phyloP scores from a whole-genome alignment of 768 basidiomycete species.

The Mycena polygramma region DNA sequence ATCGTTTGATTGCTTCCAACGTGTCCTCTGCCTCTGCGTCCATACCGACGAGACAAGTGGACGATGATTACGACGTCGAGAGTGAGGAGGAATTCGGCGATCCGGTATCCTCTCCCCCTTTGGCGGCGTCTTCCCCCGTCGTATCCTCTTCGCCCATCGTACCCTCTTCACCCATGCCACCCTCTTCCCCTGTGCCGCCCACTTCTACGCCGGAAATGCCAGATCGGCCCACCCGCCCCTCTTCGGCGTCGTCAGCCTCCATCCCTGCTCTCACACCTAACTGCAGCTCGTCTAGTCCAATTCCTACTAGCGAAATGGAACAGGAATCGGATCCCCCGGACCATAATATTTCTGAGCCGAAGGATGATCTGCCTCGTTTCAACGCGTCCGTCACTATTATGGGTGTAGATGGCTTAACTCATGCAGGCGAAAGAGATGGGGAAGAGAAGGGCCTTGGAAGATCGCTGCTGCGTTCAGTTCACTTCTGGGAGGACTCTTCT shows the following conservation, averaged over 20 bases:
- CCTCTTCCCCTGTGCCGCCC: slow-evolving; percentile 42
- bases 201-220: slow-evolving; percentile 40
- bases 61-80: slow-evolving; percentile 25
- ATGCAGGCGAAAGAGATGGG: slow-evolving; percentile 28
- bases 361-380: slow-evolving; percentile 26
- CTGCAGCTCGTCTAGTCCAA: slow-evolving; percentile 75
- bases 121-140: slow-evolving; percentile 41
- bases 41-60: neutral
- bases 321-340: slow-evolving; percentile 13
- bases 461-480: slow-evolving; percentile 56
- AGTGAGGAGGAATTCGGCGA: slow-evolving; percentile 23
- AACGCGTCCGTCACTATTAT: neutral
- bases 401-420: slow-evolving; percentile 35
- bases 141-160: too few species aligned
- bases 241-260: slow-evolving; percentile 57
- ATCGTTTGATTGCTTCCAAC: slow-evolving; percentile 52
- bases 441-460: slow-evolving; percentile 52
- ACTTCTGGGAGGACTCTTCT: slow-evolving; percentile 57
- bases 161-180: neutral
- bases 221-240: slow-evolving; percentile 43
- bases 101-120: slow-evolving; percentile 33
- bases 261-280: slow-evolving; percentile 77
- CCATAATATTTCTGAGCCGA: neutral
- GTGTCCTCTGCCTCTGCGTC: slow-evolving; percentile 17
- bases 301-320: slow-evolving; percentile 46